Evolutionary conservation across 495 filamentous ascomycete species (phyloP), one percentile per base, ranked within the genome.

Genomic region (Penicillium atrosanguineum): DNA sequence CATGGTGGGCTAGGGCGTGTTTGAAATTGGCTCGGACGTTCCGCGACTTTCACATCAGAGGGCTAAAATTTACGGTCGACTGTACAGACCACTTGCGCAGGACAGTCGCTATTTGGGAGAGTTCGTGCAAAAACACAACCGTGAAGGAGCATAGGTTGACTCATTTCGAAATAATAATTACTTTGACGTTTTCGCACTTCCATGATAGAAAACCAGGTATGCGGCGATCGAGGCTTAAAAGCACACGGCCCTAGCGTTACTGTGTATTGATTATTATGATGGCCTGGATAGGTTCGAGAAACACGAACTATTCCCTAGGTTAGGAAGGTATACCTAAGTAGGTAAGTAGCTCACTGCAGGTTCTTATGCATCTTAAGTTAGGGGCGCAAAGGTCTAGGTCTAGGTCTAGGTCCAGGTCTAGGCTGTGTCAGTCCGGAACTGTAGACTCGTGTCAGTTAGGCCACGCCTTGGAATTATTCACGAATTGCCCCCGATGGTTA

Each of bases 31-130:
- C n/a, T 12, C 7, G 14, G 37, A 21, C 6, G 28, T 34, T 34
- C 25, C 16, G 28, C 25, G 28, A 21, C 14, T 28, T 28, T 46
- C 45, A 29, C 2, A 49, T 16, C 19, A 15, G 38, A 29, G 19
- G 20, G 8, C 5, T 29, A 62, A 62, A 58, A 56, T 69, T 69
- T 64, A 69, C 64, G 66, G 66, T 3, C 26, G 53, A 14, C 50
- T n/a, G 11, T 20, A 56, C 9, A 3, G 41, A 55, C 66, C 64
- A 61, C 6, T 26, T 6, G 42, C 41, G 61, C 59, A 59, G 36
- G 18, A 19, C 37, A 40, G 46, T 38, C 19, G 5, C 12, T 7
- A 7, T n/a, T 8, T 16, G 38, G 37, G 28, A 12, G 28, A 31
- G 7, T 31, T 7, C 28, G 1, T 31, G 28, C 28, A 7, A 8